These are phyloP conservation scores for Russula ochroleuca DNA, from an alignment of 768 basidiomycete genomes.

Conservation along the genomic window DNA sequence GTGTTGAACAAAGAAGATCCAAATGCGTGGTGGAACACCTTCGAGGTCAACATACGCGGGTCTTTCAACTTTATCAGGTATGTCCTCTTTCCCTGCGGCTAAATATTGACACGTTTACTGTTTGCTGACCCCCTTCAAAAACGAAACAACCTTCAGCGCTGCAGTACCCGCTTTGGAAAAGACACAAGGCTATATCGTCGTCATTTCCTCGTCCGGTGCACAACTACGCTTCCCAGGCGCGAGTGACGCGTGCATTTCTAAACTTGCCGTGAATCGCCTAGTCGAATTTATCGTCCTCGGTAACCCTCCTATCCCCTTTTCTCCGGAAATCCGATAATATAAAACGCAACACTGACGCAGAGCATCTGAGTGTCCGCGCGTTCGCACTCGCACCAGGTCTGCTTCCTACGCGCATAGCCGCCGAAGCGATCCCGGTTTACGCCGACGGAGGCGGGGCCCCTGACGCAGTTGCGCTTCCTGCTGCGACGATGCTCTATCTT, in stretches of 20 bases:
- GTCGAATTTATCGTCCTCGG: conserved; percentile 14
- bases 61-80: conserved; percentile 14
- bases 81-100: too few species aligned
- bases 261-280: conserved; percentile 11
- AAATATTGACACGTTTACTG: too few species aligned
- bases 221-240: conserved; percentile 3
- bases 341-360: not conserved
- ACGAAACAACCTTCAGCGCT: not conserved
- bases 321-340: not conserved
- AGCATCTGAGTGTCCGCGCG: conserved; percentile 4
- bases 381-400: conserved; percentile 8
- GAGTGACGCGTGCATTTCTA: conserved; percentile 7
- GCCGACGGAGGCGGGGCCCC: not conserved
- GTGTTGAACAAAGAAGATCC: conserved; percentile 6
- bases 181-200: not conserved
- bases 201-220: not conserved
- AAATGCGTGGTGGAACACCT: conserved; percentile 16
- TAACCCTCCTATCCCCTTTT: not conserved
- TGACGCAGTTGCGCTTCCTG: not conserved
- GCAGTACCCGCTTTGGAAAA: conserved; percentile 2
- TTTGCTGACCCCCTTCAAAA: too few species aligned
- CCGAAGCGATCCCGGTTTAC: not conserved
- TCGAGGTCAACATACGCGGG: conserved; percentile 18
- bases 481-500: conserved; percentile 10
- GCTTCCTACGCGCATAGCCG: not conserved